A percentile compares a stretch with the other conserved stretches of the same genome.
These are phyloP conservation scores for Arabis hirsuta DNA, from an alignment of 345 rosid species.

Conservation along the genomic window DNA sequence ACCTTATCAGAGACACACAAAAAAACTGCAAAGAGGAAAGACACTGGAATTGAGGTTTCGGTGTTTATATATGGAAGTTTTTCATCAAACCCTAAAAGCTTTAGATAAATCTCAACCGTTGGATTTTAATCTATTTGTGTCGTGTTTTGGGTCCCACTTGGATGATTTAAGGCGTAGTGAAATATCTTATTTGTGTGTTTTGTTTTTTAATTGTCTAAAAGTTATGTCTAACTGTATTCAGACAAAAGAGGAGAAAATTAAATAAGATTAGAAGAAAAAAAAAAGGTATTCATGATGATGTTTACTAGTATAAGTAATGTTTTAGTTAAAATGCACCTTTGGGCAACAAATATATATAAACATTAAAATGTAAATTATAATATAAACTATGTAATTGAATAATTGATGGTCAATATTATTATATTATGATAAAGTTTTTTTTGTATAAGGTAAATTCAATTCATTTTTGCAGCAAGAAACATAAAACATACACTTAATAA, in stretches of 20 bases:
- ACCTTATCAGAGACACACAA: constrained; percentile 38
- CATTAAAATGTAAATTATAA: too few relatives aligned
- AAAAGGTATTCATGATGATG: not conserved
- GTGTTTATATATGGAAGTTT: constrained; percentile 35
- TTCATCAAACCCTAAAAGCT: constrained; percentile 42
- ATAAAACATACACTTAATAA: too few relatives aligned
- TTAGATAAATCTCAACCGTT: constrained; percentile 42
- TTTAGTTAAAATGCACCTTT: not conserved
- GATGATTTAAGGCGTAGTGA: constrained; percentile 1
- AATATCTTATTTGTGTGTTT: not conserved
- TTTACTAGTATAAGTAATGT: not conserved
- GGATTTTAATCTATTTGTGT: constrained; percentile 5
- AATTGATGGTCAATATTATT: too few relatives aligned
- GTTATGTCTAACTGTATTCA: not conserved
- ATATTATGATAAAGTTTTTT: too few relatives aligned
- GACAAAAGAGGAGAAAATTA: constrained; percentile 4
- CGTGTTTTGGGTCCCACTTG: constrained; percentile 20
- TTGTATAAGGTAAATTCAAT: too few relatives aligned
- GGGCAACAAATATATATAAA: not conserved
- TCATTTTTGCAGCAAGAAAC: too few relatives aligned
- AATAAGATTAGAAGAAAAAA: not conserved
- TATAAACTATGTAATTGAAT: too few relatives aligned
- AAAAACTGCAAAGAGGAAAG: constrained; percentile 18
- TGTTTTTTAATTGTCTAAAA: not conserved
- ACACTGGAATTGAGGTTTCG: constrained; percentile 19